A percentile compares a stretch with the other conserved stretches of the same genome.
These are phyloP conservation scores for Corylus heterophylla DNA, from an alignment of 306 rosid species.

Conservation along the genomic window DNA sequence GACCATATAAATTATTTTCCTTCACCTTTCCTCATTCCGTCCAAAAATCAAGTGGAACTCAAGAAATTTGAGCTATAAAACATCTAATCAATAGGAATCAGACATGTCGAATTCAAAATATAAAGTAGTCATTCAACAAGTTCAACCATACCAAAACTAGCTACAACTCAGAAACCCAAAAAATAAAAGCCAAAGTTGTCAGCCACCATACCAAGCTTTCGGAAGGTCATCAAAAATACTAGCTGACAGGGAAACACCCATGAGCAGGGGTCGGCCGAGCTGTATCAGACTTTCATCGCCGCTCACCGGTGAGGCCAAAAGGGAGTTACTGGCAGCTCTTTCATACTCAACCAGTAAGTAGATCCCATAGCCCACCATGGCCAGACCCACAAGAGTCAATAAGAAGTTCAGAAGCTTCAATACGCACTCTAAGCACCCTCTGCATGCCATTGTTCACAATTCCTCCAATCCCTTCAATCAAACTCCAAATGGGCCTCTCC, in stretches of 20 bases:
- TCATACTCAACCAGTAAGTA: slow-evolving; percentile 67
- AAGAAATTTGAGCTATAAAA: not conserved
- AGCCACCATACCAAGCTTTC: slow-evolving; percentile 71
- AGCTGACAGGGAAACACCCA: slow-evolving; percentile 59
- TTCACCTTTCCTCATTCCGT: not conserved
- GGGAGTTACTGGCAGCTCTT: slow-evolving; percentile 36
- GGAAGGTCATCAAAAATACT: slow-evolving; percentile 59
- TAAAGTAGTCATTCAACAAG: not conserved
- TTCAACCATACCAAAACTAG: not conserved
- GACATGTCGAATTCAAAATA: not conserved
- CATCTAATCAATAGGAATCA: not conserved
- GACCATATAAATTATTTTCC: not conserved
- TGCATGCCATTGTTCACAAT: slow-evolving; percentile 74
- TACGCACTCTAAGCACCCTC: slow-evolving; percentile 84
- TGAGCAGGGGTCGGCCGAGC: slow-evolving; percentile 80
- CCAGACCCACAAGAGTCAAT: slow-evolving; percentile 71
- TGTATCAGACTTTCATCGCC: slow-evolving; percentile 51
- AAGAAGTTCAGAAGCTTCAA: slow-evolving; percentile 88
- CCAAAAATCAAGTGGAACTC: not conserved
- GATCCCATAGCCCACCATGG: slow-evolving; percentile 89
- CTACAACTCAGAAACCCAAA: not conserved
- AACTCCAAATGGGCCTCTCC: slow-evolving; percentile 31
- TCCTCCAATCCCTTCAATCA: slow-evolving; percentile 36
- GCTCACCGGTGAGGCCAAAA: slow-evolving; percentile 27
- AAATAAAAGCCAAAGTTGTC: slow-evolving; percentile 10